Conservation (phyloP, 257 asterid genomes). For the Forsythia viridissima region DNA sequence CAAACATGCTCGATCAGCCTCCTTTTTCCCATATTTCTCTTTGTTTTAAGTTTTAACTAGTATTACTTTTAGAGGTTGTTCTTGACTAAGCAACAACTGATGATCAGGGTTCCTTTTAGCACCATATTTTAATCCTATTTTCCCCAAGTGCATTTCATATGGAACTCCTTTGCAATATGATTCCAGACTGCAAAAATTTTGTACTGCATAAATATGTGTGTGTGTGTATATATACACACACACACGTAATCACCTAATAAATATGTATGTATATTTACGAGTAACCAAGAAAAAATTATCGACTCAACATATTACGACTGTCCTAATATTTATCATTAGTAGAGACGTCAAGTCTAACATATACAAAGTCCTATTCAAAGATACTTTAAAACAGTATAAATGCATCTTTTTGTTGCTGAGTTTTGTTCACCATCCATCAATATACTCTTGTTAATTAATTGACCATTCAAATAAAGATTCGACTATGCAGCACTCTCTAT, state of each 20-base stretch:
- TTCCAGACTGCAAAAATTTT: not conserved
- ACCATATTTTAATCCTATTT: not conserved
- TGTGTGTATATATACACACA: too few species aligned
- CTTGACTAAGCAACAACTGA: not conserved
- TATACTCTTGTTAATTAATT: conserved; percentile 5
- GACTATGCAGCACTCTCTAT: not conserved
- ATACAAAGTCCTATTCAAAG: not conserved
- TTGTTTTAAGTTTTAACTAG: not conserved
- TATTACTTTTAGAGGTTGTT: not conserved
- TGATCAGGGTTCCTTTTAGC: not conserved
- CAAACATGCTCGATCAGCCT: not conserved
- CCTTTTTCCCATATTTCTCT: not conserved
- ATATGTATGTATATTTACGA: too few species aligned
- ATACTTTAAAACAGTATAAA: conserved; percentile 17
- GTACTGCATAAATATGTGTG: not conserved
- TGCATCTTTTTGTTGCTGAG: not conserved
- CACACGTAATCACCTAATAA: too few species aligned
- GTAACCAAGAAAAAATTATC: too few species aligned
- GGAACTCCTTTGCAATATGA: not conserved
- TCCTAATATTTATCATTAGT: not conserved
- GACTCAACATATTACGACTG: not conserved
- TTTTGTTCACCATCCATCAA: not conserved
- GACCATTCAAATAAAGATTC: conserved; percentile 14
- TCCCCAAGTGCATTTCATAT: not conserved
- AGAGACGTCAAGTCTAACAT: not conserved